Base-by-base conservation (phyloP, 805 yeast genomes). In the Lachancea waltii region DNA sequence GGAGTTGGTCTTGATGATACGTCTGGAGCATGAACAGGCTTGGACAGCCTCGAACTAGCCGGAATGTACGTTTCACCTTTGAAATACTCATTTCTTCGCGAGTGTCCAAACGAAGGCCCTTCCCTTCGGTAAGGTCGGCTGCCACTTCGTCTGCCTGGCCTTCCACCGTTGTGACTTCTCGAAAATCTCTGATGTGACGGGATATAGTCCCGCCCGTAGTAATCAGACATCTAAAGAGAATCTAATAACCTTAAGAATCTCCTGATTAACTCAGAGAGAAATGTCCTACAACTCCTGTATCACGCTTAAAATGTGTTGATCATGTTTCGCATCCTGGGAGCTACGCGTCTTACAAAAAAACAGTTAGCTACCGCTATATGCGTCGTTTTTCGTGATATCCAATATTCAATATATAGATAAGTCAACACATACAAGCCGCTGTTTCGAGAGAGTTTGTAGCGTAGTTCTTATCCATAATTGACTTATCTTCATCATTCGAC, bases 1-100 rank as follows among this genome's bases (percentile, higher is more conserved):
- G 58, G 53, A 6, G 11, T n/a, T 1, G 62, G 60, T 36, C 58
- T 45, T 19, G 21, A 33, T 25, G 37, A 20, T 17, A 11, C 19
- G 26, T 19, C 19, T 2, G 11, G 9, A 8, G 31, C 31, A 7
- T 3, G 15, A 11, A 17, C 14, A 14, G 30, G 19, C 25, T 27
- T 21, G 4, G 37, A 27, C 17, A 33, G 16, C 28, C 34, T 22
- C 14, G 37, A 33, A 17, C 30, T 41, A 27, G 45, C 44, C 13
- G 50, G 40, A 20, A 41, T 45, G 41, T 45, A 46, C 19, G 56
- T 28, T 35, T 50, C 45, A 23, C 48, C 43, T 10, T 19, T 18
- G 18, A 34, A 27, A 16, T 24, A 29, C 14, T 27, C 37, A 15
- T 20, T 27, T 13, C 35, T n/a, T 4, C 26, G 26, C 15, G 15